Evolutionary conservation across 108 stramenopile genomes (phyloP).

Genomic region (Skeletonema grethae): DNA sequence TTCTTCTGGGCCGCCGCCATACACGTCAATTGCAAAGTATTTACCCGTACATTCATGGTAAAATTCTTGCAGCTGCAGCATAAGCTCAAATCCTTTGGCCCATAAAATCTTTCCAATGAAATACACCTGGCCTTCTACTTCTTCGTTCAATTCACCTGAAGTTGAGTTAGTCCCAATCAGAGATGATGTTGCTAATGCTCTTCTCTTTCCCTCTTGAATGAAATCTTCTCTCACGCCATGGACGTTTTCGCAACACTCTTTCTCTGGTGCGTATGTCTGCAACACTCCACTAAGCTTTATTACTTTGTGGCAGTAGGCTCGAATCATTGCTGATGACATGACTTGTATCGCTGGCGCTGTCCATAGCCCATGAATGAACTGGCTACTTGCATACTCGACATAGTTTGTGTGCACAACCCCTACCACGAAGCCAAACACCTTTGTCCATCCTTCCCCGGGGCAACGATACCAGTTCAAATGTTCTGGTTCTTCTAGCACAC

Average conservation of each 20-base stretch:
- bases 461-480: constrained; percentile 90
- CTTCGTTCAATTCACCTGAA: constrained; percentile 18
- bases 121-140: constrained; percentile 55
- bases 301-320: constrained; percentile 91
- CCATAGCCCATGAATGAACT: constrained; percentile 49
- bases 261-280: constrained; percentile 80
- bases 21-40: constrained; percentile 79
- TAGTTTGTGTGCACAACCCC: constrained; percentile 88
- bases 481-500: constrained; percentile 90
- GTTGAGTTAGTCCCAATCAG: not conserved
- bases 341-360: constrained; percentile 77
- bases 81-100: constrained; percentile 82
- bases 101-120: constrained; percentile 88
- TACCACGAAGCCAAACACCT: constrained; percentile 81
- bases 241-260: constrained; percentile 80
- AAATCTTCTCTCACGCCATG: constrained; percentile 86
- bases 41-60: constrained; percentile 63
- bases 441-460: constrained; percentile 86
- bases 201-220: constrained; percentile 39
- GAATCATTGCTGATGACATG: constrained; percentile 80
- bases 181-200: constrained; percentile 13
- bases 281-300: constrained; percentile 82
- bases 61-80: constrained; percentile 79
- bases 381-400: constrained; percentile 42
- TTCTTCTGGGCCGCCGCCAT: constrained; percentile 80